Evolutionary conservation across 1,139 yeast species (phyloP), one percentile per base, ranked within the genome.

Genomic region (Blastobotrys aristatus): DNA sequence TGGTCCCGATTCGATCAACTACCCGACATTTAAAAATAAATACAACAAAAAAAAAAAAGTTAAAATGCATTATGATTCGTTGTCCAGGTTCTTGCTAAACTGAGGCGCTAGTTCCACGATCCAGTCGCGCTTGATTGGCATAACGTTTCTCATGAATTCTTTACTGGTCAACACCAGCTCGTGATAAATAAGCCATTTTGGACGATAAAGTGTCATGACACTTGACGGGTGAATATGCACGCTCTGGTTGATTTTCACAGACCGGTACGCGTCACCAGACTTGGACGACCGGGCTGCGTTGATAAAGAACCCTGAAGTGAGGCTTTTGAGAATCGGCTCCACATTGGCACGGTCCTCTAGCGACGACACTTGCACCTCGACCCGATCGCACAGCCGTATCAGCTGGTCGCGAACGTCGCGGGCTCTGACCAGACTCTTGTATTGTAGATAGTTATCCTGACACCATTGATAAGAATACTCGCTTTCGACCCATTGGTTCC

Each of bases 211-310:
- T 57, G 73, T 75, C 38, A 88, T 55, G 0, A 77, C 75, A 1
- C 92, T 82, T 0, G 95, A 84, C 0, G 98, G 98, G 60, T 92
- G 98, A 7, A 92, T 75, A 60, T 71, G 76, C 1, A 89, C 88
- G 2, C 81, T 73, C 57, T 82, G 87, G 51, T 77, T 77, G 48
- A 76, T 75, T 56, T 81, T 79, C 31, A 84, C 62, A 1, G 85
- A 75, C 43, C 75, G 69, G 61, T 83, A 87, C 31, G 80, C 76
- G 53, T 85, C 90, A 0, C 97, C 96, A 60, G 77, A 74, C 45
- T 77, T 75, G 21, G 83, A 76, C 31, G 90, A 68, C 44, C 82
- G 72, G 0, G 94, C 95, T 1, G 86, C 69, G 55, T 92, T 83
- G 37, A 87, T 77, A 60, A 92, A 90, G 60, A 84, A 92, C 0